Conservation (phyloP, 805 yeast genomes). For the Brettanomyces anomalus region DNA sequence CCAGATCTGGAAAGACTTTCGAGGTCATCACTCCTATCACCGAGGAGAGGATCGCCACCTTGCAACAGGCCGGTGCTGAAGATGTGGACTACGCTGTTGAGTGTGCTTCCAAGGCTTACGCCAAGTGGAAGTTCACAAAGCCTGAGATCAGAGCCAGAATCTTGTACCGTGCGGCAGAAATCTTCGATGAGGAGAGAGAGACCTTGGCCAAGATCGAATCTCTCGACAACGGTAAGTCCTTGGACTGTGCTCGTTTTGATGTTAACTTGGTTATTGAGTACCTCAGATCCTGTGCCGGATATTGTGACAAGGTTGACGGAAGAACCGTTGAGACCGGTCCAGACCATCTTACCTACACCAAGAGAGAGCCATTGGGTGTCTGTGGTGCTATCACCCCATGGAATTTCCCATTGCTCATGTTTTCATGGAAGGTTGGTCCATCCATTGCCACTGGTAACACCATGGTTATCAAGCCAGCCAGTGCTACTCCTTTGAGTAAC, state of each 20-base stretch:
- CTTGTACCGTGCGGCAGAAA: slow-evolving; percentile 55
- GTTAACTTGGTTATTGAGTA: slow-evolving; percentile 53
- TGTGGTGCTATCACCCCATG: slow-evolving; percentile 82
- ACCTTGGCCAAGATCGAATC: slow-evolving; percentile 61
- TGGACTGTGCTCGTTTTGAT: slow-evolving; percentile 58
- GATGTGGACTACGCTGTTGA: slow-evolving; percentile 67
- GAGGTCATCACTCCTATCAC: slow-evolving; percentile 42
- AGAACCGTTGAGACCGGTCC: slow-evolving; percentile 54
- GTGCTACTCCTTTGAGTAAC: slow-evolving; percentile 69
- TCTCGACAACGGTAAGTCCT: slow-evolving; percentile 70
- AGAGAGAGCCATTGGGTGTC: slow-evolving; percentile 71
- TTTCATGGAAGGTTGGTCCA: slow-evolving; percentile 74
- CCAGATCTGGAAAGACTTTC: slow-evolving; percentile 43
- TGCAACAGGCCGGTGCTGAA: slow-evolving; percentile 45
- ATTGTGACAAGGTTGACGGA: slow-evolving; percentile 63
- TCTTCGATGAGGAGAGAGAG: slow-evolving; percentile 55
- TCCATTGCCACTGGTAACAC: slow-evolving; percentile 74
- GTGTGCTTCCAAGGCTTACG: slow-evolving; percentile 56
- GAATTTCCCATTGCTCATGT: slow-evolving; percentile 78
- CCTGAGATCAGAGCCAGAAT: slow-evolving; percentile 48
- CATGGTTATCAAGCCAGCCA: slow-evolving; percentile 65
- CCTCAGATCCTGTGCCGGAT: slow-evolving; percentile 65
- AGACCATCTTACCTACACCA: slow-evolving; percentile 54
- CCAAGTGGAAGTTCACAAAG: slow-evolving; percentile 49
- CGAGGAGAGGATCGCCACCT: slow-evolving; percentile 41